phyloP scores from a whole-genome alignment of 192 early-diverging fungal genomes.

The Backusella luteola region DNA sequence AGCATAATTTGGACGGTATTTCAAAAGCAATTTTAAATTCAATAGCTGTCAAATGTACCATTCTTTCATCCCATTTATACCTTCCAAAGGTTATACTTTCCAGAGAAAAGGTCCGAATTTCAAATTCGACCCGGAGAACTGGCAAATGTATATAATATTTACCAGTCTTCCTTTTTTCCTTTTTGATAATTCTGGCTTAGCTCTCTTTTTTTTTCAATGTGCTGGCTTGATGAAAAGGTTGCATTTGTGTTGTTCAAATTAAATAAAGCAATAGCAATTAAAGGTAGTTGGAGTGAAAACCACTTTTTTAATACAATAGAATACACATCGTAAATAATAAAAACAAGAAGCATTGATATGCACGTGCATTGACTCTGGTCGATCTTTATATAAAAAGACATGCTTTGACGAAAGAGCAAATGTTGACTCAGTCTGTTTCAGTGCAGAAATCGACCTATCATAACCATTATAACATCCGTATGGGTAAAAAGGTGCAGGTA shows the following conservation, averaged over 20 bases:
- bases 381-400: background rate
- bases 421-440: background rate
- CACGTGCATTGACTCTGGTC: background rate
- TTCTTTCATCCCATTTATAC: background rate
- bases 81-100: background rate
- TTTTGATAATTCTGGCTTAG: background rate
- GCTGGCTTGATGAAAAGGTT: background rate
- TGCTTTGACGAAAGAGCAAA: background rate
- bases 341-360: background rate
- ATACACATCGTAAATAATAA: background rate
- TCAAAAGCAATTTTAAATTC: background rate
- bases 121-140: background rate
- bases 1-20: background rate
- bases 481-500: background rate
- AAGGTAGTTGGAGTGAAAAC: background rate
- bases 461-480: background rate
- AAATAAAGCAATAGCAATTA: background rate
- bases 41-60: background rate
- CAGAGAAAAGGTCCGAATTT: background rate
- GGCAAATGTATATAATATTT: background rate
- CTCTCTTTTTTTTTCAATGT: background rate
- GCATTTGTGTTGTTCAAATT: too few species aligned
- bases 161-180: background rate
- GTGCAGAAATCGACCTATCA: background rate
- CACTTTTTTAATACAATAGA: background rate